Percentiles rank a stretch among this genome's conserved stretches.
phyloP scores from a whole-genome alignment of 2,329 filamentous ascomycete species.

The Calonectria pseudoturangicola region DNA sequence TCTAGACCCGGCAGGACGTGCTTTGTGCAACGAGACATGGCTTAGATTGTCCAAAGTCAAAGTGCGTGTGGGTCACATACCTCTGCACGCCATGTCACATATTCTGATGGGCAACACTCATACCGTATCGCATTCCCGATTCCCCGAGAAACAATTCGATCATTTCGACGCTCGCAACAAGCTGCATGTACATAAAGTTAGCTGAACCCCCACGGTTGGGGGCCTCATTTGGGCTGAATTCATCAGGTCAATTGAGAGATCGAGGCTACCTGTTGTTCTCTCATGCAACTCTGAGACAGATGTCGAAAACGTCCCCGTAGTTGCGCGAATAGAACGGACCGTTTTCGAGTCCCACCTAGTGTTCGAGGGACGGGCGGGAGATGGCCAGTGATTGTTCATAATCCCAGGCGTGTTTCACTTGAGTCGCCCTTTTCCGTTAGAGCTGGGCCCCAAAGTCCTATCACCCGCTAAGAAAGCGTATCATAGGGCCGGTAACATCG shows the following conservation, averaged over 20 bases:
- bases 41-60: not conserved
- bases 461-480: too few relatives aligned
- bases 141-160: not conserved
- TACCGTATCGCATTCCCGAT: constrained; percentile 11
- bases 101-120: not conserved
- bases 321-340: constrained; percentile 1
- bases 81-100: not conserved
- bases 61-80: constrained; percentile 15
- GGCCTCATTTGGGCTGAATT: not conserved
- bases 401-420: not conserved
- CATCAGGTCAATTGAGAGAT: not conserved
- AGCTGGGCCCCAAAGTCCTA: not conserved
- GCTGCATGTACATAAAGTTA: not conserved
- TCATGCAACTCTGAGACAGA: constrained; percentile 5
- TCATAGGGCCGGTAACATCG: not conserved
- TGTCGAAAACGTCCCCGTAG: constrained; percentile 2
- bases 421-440: not conserved
- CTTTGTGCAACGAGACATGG: constrained; percentile 3
- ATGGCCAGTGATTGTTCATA: not conserved
- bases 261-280: not conserved
- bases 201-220: not conserved
- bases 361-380: not conserved
- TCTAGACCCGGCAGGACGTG: not conserved
- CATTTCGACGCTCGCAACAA: not conserved
- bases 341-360: not conserved